A percentile compares a stretch with the other conserved stretches of the same genome.
These are phyloP conservation scores for Debaryomyces fabryi DNA, from an alignment of 1,139 yeast genomes.

Conservation along the genomic window DNA sequence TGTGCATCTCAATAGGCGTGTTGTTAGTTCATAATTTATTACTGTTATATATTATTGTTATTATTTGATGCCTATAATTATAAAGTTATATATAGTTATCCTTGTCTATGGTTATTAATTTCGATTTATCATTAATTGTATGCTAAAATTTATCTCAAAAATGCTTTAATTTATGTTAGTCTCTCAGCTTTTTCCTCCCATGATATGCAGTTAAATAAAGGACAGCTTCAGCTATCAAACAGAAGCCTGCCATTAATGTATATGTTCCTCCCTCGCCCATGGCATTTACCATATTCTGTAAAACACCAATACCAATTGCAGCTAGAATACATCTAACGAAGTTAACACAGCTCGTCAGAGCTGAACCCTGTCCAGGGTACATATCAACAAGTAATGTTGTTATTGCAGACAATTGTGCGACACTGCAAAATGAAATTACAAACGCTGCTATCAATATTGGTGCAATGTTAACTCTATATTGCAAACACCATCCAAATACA, in stretches of 20 bases:
- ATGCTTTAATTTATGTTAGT: not conserved
- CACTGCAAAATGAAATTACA: constrained; percentile 31
- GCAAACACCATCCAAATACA: constrained; percentile 46
- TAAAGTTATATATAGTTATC: constrained; percentile 3
- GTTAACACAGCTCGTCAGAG: constrained; percentile 42
- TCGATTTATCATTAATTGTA: constrained; percentile 2
- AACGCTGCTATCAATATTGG: constrained; percentile 37
- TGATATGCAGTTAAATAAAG: not conserved
- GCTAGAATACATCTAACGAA: constrained; percentile 40
- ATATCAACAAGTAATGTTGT: constrained; percentile 43
- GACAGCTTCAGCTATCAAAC: constrained; percentile 10
- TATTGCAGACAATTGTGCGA: constrained; percentile 30
- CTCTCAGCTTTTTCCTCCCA: not conserved
- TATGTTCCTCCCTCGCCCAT: constrained; percentile 42
- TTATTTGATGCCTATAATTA: constrained; percentile 3
- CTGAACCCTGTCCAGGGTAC: constrained; percentile 35
- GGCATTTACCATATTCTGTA: constrained; percentile 30
- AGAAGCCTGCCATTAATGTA: constrained; percentile 36
- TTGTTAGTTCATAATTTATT: not conserved
- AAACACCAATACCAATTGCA: constrained; percentile 36
- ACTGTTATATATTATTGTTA: not conserved
- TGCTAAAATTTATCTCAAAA: not conserved
- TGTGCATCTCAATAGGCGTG: constrained; percentile 76
- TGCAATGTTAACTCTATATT: constrained; percentile 26
- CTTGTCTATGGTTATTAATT: constrained; percentile 4